Base-by-base conservation (phyloP, 139 green algal genomes). In the Chlamydomonas incerta region DNA sequence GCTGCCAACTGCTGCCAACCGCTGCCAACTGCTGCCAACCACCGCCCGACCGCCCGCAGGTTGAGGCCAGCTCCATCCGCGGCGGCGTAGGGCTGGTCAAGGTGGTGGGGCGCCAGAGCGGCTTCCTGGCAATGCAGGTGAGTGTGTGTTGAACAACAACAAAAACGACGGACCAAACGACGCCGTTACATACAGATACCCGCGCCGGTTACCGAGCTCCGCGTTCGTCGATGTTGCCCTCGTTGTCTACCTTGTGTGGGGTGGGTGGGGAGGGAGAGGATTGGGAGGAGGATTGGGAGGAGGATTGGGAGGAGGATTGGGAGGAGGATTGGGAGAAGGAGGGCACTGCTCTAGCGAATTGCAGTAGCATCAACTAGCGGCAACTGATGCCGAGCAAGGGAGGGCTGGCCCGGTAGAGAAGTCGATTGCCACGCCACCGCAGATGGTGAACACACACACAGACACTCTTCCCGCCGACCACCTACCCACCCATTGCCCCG, bases 21-120 rank as follows among this genome's bases (percentile, higher is more conserved):
- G 6, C 68, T 15, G 31, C 23, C 55, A 46, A 9, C 50, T 37
- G 23, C 94, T 98, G n/a, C 88, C 94, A 62, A 93, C 93, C n/a
- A 96, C 96, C 11, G 2, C 62, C 31, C 65, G 5, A 41, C 18
- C 31, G 1, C 5, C n/a, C 65, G 15, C 94, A 98, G 67, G 94
- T 98, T 31, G 96, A 99, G 89, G 96, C 97, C 17, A 88, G 82
- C 80, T 93, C 83, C 26, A 93, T 91, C 37, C 69, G 87, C 1
- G 90, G 91, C 13, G 97, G 97, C 58, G 93, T 99, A 35, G 95
- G 94, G 15, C 80, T 99, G 35, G 97, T 99, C n/a, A 99, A 99
- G 89, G 87, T 92, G 72, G 98, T 99, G 94, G 97, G 97, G 4
- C 90, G 97, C 21, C 92, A 96, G 74, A 94, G 92, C 8, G 96